These are phyloP conservation scores for Gracilaria vermiculophylla DNA, from an alignment of 23 red algal species.

Conservation along the genomic window DNA sequence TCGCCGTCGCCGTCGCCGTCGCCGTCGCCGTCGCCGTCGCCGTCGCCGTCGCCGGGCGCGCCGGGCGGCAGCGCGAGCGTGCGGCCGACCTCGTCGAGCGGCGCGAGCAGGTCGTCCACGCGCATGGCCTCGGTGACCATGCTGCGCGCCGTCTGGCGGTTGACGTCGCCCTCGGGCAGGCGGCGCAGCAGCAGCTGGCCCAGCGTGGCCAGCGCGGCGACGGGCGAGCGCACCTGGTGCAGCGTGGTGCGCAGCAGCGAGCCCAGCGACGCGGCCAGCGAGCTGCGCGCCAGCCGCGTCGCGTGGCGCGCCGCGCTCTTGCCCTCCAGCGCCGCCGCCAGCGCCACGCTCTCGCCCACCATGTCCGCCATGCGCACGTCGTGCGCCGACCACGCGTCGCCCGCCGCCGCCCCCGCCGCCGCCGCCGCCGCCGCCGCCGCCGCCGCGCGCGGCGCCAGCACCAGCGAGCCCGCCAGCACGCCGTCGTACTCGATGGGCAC, in stretches of 20 bases:
- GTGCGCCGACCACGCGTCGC: slow-evolving; percentile 20
- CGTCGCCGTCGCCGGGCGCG: not conserved
- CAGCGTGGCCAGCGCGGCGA: slow-evolving; percentile 71
- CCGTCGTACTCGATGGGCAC: slow-evolving; percentile 68
- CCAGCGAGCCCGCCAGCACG: slow-evolving; percentile 62
- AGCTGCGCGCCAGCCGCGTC: not conserved
- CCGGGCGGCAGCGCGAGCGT: slow-evolving; percentile 27
- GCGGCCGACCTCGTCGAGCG: slow-evolving; percentile 49
- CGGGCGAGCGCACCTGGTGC: slow-evolving; percentile 76
- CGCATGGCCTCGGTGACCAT: slow-evolving; percentile 68
- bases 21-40: not conserved
- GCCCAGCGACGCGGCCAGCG: slow-evolving; percentile 25
- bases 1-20: not conserved
- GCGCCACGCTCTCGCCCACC: slow-evolving; percentile 53
- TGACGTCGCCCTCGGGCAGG: slow-evolving; percentile 73
- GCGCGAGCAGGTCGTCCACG: slow-evolving; percentile 75
- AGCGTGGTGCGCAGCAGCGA: slow-evolving; percentile 64
- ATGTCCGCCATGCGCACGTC: slow-evolving; percentile 33
- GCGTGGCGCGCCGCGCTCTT: slow-evolving; percentile 10
- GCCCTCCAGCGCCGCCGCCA: slow-evolving; percentile 59
- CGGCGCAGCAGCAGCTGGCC: slow-evolving; percentile 61
- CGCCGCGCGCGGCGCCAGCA: slow-evolving; percentile 14
- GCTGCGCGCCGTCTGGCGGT: slow-evolving; percentile 40
- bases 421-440: not conserved
- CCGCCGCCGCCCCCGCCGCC: not conserved